phyloP scores from a whole-genome alignment of 225 moss, liverwort and hornwort species.

The Lunularia cruciata region DNA sequence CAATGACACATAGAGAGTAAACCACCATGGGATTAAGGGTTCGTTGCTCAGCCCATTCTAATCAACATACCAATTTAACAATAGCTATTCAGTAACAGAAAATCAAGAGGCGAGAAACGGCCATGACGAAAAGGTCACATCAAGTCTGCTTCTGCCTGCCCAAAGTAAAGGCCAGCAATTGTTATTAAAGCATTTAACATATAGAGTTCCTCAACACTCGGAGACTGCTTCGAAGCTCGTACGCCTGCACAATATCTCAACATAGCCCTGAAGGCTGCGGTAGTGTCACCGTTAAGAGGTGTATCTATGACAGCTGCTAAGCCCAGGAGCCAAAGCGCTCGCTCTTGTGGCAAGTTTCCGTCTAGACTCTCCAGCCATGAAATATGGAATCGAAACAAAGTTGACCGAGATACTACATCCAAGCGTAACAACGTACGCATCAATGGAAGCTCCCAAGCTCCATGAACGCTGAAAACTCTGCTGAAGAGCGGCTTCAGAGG shows the following conservation, averaged over 20 bases:
- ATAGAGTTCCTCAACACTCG: slow-evolving; percentile 60
- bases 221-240: slow-evolving; percentile 52
- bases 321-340: slow-evolving; percentile 79
- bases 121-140: slow-evolving; percentile 24
- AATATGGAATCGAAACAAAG: slow-evolving; percentile 82
- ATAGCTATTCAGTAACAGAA: no score
- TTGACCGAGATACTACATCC: slow-evolving; percentile 84
- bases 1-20: no score
- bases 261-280: slow-evolving; percentile 77
- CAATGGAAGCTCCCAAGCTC: slow-evolving; percentile 56
- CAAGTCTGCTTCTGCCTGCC: slow-evolving; percentile 69
- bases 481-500: slow-evolving; percentile 33
- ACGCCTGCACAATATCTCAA: slow-evolving; percentile 81
- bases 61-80: no score
- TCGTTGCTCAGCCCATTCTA: no score
- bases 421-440: slow-evolving; percentile 58
- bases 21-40: no score
- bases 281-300: slow-evolving; percentile 87
- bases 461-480: slow-evolving; percentile 46
- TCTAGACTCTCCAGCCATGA: slow-evolving; percentile 74
- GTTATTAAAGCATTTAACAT: slow-evolving; percentile 70
- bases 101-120: neutral
- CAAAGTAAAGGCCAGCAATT: slow-evolving; percentile 82
- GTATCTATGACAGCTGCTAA: slow-evolving; percentile 83
- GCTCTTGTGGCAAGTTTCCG: slow-evolving; percentile 57